Conservation (phyloP, 169 alveolate species). For the Plasmodium berghei region DNA sequence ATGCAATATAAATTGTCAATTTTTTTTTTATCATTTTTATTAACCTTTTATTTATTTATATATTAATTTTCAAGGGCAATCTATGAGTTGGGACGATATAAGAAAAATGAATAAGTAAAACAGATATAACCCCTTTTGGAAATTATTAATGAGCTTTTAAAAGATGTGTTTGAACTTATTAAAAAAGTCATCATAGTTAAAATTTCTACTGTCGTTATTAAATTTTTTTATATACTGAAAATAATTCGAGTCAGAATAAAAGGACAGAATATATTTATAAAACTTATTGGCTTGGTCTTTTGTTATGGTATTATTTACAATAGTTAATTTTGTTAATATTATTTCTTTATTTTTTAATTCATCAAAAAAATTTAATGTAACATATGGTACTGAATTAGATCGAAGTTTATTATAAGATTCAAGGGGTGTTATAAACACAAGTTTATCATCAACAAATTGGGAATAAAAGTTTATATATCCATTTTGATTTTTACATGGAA, state of each 20-base stretch:
- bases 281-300: conserved; percentile 64
- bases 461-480: conserved; percentile 60
- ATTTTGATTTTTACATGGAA: conserved; percentile 59
- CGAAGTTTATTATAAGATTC: conserved; percentile 34
- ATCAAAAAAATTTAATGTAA: conserved; percentile 65
- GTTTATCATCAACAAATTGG: conserved; percentile 54
- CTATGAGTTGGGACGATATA: conserved; percentile 73
- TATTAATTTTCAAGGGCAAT: conserved; percentile 13
- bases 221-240: conserved; percentile 50
- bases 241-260: conserved; percentile 64
- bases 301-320: conserved; percentile 26
- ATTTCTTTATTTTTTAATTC: conserved; percentile 66
- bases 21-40: background rate
- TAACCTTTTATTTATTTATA: too few species aligned
- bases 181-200: conserved; percentile 33
- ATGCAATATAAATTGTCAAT: too few species aligned
- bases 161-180: conserved; percentile 39
- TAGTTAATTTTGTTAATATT: conserved; percentile 47
- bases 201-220: conserved; percentile 71
- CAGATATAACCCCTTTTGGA: background rate
- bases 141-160: conserved; percentile 5
- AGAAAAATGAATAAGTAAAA: conserved; percentile 36
- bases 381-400: conserved; percentile 49
- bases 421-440: conserved; percentile 46
- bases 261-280: conserved; percentile 45